These are phyloP conservation scores for Puccinia brachypodii DNA, from an alignment of 1,284 basidiomycete species.

Conservation along the genomic window DNA sequence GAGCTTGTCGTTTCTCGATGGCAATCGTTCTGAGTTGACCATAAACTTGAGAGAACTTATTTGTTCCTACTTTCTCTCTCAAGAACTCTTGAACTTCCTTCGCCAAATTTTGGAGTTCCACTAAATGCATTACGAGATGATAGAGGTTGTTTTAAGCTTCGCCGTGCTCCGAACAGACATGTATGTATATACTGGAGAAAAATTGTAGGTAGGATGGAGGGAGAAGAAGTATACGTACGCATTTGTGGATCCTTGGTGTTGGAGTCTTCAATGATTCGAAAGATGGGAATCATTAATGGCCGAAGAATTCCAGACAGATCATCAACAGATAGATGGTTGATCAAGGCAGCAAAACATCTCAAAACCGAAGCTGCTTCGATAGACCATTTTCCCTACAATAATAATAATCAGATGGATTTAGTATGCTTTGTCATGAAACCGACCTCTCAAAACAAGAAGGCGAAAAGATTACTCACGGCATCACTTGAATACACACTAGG, in stretches of 20 bases:
- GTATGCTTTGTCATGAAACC: background rate
- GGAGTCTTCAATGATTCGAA: conserved; percentile 82
- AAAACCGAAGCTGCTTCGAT: conserved; percentile 76
- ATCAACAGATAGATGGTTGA: conserved; percentile 66
- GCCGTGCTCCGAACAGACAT: background rate
- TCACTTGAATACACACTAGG: conserved; percentile 55
- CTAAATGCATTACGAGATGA: conserved; percentile 59
- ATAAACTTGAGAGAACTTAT: conserved; percentile 75
- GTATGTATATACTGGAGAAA: background rate
- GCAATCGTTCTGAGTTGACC: conserved; percentile 74
- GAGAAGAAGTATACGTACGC: conserved; percentile 62
- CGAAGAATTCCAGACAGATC: conserved; percentile 70
- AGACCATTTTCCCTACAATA: conserved; percentile 67
- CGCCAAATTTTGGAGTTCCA: conserved; percentile 77
- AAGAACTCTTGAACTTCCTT: conserved; percentile 84
- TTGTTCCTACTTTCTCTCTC: conserved; percentile 78
- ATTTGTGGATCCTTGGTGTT: conserved; percentile 73
- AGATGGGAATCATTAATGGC: conserved; percentile 81
- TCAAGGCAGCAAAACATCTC: conserved; percentile 92
- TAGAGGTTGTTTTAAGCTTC: conserved; percentile 3
- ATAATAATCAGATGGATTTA: no score
- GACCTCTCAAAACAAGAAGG: background rate
- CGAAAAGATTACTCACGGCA: conserved; percentile 61
- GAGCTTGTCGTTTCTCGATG: conserved; percentile 68
- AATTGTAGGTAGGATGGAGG: no score